phyloP scores from a whole-genome alignment of 306 rosid genomes.

The Prunus mume region DNA sequence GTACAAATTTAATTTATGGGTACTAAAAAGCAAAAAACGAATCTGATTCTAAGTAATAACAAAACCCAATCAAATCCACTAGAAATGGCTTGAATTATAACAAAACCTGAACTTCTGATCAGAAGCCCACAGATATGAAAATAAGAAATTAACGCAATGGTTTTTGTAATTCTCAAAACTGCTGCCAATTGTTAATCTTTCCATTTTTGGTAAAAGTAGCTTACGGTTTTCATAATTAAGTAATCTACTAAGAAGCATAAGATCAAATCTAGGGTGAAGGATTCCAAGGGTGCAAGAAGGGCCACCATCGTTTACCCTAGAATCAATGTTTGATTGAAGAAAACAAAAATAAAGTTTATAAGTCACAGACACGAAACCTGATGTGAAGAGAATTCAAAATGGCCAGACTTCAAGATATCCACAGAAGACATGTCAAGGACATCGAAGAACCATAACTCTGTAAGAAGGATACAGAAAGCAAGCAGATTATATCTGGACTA shows the following conservation, averaged over 20 bases:
- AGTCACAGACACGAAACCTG: conserved; percentile 7
- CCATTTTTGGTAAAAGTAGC: neutral
- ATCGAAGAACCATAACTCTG: neutral
- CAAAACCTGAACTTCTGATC: neutral
- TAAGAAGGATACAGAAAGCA: neutral
- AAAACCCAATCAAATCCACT: neutral
- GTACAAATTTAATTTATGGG: neutral
- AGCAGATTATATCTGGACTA: neutral
- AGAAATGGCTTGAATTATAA: neutral
- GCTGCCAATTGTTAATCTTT: neutral
- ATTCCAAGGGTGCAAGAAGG: neutral
- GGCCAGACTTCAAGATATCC: conserved; percentile 4
- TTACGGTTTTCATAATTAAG: neutral
- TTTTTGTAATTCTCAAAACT: neutral
- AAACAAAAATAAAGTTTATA: neutral
- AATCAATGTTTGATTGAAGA: neutral
- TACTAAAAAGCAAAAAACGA: neutral
- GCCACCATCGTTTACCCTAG: neutral
- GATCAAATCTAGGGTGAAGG: neutral
- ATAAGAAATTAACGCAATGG: neutral
- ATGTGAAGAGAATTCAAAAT: neutral
- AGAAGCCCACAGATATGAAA: neutral
- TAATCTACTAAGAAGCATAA: neutral
- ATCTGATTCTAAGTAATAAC: neutral
- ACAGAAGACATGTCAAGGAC: neutral